A percentile compares a stretch with the other conserved stretches of the same genome.
phyloP scores from a whole-genome alignment of 1,284 basidiomycete genomes.

The Pyrrhoderma lamaoense region DNA sequence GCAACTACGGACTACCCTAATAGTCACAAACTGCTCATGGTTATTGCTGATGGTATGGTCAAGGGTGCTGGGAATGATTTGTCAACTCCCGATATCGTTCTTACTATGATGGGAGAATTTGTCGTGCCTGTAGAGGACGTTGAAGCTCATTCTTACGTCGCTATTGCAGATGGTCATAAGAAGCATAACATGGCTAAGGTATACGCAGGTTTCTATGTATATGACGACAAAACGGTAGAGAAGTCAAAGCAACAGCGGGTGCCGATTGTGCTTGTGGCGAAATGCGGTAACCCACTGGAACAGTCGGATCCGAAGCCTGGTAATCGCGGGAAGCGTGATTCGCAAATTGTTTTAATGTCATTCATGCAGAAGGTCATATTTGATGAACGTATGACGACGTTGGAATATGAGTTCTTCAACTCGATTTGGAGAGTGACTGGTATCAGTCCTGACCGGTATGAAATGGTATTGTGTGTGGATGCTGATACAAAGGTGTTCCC shows the following conservation, averaged over 20 bases:
- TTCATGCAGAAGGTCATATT: slow-evolving; percentile 99
- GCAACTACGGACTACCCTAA: slow-evolving; percentile 99
- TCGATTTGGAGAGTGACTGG: slow-evolving; percentile 92
- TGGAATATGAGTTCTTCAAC: slow-evolving; percentile 99
- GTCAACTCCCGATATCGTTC: slow-evolving; percentile 90
- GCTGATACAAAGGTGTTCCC: slow-evolving; percentile 98
- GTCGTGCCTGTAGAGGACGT: slow-evolving; percentile 81
- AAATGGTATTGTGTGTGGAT: slow-evolving; percentile 95
- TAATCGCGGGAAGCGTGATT: slow-evolving; percentile 98
- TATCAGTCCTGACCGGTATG: slow-evolving; percentile 94
- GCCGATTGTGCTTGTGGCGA: slow-evolving; percentile 92
- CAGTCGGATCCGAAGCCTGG: slow-evolving; percentile 88
- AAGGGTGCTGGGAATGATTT: slow-evolving; percentile 86
- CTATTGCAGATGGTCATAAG: slow-evolving; percentile 98
- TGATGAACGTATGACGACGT: slow-evolving; percentile 98
- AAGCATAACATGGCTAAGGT: slow-evolving; percentile 99
- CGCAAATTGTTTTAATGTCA: slow-evolving; percentile 95
- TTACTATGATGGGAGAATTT: slow-evolving; percentile 98
- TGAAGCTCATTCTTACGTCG: slow-evolving; percentile 93
- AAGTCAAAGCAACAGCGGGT: slow-evolving; percentile 93
- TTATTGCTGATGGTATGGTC: slow-evolving; percentile 98
- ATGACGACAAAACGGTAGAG: slow-evolving; percentile 90
- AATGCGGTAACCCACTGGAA: slow-evolving; percentile 89
- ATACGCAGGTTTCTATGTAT: slow-evolving; percentile 95
- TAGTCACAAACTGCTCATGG: slow-evolving; percentile 91